phyloP scores from a whole-genome alignment of 2,329 filamentous ascomycete genomes.

The Cryoendolithus antarcticus region DNA sequence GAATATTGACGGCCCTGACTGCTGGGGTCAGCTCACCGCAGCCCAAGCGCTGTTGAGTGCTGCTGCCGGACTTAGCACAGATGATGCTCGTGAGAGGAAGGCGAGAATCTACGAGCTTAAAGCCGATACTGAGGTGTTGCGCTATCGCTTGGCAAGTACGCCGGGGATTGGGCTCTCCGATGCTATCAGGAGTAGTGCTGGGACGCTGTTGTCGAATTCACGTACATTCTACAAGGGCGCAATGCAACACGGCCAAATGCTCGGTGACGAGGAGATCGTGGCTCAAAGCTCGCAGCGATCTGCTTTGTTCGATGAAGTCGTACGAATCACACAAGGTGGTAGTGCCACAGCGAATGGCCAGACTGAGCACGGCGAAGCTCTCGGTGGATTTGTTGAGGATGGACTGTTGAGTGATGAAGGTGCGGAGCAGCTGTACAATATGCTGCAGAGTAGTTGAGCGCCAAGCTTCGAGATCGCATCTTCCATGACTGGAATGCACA shows the following conservation, averaged over 20 bases:
- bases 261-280: constrained; percentile 34
- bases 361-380: no score
- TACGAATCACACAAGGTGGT: no score
- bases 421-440: no score
- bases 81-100: constrained; percentile 32
- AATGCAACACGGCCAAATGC: constrained; percentile 26
- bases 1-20: constrained; percentile 6
- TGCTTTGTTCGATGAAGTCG: no score
- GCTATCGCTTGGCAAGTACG: constrained; percentile 36
- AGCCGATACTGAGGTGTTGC: constrained; percentile 44
- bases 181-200: constrained; percentile 29
- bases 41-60: constrained; percentile 39
- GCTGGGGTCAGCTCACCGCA: constrained; percentile 43
- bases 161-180: constrained; percentile 27
- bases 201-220: constrained; percentile 42
- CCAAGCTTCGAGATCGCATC: no score
- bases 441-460: no score
- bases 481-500: no score
- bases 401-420: no score
- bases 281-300: constrained; percentile 30
- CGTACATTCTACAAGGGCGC: constrained; percentile 47
- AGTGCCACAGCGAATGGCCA: no score
- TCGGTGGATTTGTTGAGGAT: no score
- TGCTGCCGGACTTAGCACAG: constrained; percentile 35
- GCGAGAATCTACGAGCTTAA: constrained; percentile 42